Evolutionary conservation across 345 rosid species (phyloP), one percentile per base, ranked within the genome.

Genomic region (Linum lewisii): DNA sequence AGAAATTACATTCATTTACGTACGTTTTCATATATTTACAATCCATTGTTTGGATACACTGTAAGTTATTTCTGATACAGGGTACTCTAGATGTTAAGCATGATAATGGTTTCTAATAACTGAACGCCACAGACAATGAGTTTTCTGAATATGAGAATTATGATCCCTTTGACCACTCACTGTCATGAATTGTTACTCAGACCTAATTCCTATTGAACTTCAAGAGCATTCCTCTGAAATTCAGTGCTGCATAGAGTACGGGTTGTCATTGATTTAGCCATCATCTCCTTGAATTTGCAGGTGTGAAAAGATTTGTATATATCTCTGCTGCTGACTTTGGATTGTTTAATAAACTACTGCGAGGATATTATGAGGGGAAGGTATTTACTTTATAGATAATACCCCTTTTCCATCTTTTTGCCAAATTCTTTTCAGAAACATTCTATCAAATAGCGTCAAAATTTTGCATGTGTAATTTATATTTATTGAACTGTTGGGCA

Each of bases 251-350:
- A 42, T 42, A 3, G 9, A 16, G 13, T 42, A 11, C 47, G 2
- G 47, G 9, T 24, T 52, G 25, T 19, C 7, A 20, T 8, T 52
- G 56, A 20, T 19, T 20, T 24, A 21, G 23, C 25, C 23, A 15
- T 52, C 56, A 20, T 52, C 56, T 21, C 56, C 21, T 22, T 63
- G 56, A 24, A 21, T 47, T 38, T 64, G 42, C 72, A 84, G 86
- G 86, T 74, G 84, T 81, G 45, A 75, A 77, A 62, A 77, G 79
- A 58, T 81, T 73, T 72, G 89, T 77, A 24, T 84, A 77, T 19
- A 69, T 81, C 42, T 84, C 84, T 56, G 89, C 89, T 68, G 86
- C 84, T 34, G 89, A 81, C 66, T 81, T 68, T 60, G 89, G 89
- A 45, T 38, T 81, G 59, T 49, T 81, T 57, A 77, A 79, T 54